Conservation (phyloP, 2,329 filamentous ascomycete species). For the Aspergillus caelatus region DNA sequence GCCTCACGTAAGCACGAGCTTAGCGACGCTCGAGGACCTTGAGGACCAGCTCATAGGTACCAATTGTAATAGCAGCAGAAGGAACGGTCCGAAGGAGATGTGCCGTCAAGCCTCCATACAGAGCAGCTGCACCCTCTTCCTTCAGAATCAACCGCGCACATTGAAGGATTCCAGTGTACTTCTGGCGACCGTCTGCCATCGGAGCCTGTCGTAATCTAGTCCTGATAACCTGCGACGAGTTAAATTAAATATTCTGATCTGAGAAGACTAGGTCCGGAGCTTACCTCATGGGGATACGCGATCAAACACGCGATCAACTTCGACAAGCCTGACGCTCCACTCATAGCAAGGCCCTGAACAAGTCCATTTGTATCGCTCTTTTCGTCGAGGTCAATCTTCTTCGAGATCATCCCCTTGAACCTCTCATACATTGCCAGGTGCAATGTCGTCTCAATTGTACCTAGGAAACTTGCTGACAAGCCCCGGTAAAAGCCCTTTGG, state of each 20-base stretch:
- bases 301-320: constrained; percentile 37
- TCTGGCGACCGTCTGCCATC: constrained; percentile 35
- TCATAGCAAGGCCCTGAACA: constrained; percentile 24
- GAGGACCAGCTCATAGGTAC: constrained; percentile 42
- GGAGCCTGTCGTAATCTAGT: constrained; percentile 41
- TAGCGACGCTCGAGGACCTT: constrained; percentile 19
- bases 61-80: constrained; percentile 40
- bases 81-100: constrained; percentile 40
- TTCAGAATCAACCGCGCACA: constrained; percentile 38
- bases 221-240: constrained; percentile 33
- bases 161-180: constrained; percentile 40
- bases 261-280: background rate
- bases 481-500: constrained; percentile 85
- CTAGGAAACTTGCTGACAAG: constrained; percentile 68
- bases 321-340: constrained; percentile 37
- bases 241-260: background rate
- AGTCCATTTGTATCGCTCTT: constrained; percentile 18
- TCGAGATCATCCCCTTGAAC: constrained; percentile 32
- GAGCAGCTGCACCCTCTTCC: constrained; percentile 38
- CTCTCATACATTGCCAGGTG: constrained; percentile 41
- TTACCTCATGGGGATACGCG: constrained; percentile 41
- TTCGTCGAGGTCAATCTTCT: constrained; percentile 15
- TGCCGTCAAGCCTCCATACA: constrained; percentile 42
- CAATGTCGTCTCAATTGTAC: constrained; percentile 39
- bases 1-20: background rate